phyloP scores from a whole-genome alignment of 1,284 basidiomycete species.

The Ustilago curta region DNA sequence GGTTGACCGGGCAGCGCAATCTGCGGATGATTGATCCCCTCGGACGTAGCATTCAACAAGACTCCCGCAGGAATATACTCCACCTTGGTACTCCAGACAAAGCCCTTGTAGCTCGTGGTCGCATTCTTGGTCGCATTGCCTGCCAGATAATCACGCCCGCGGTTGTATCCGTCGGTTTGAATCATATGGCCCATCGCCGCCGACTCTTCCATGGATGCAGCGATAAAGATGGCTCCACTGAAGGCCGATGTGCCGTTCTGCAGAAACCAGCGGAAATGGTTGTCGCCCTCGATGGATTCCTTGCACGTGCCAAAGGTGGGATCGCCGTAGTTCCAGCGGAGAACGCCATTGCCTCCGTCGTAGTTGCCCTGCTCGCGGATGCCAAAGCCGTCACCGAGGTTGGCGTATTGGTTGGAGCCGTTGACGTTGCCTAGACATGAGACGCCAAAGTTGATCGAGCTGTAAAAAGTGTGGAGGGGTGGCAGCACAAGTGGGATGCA shows the following conservation, averaged over 20 bases:
- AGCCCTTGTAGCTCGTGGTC: slow-evolving; percentile 45
- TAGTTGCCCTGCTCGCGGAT: slow-evolving; percentile 56
- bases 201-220: slow-evolving; percentile 69
- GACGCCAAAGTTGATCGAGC: slow-evolving; percentile 66
- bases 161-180: slow-evolving; percentile 59
- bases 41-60: slow-evolving; percentile 65
- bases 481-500: background rate
- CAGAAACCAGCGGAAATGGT: slow-evolving; percentile 90
- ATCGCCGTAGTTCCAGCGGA: slow-evolving; percentile 63
- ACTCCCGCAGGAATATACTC: slow-evolving; percentile 61
- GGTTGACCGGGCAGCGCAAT: slow-evolving; percentile 76
- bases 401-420: slow-evolving; percentile 56
- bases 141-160: slow-evolving; percentile 78
- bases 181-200: slow-evolving; percentile 54
- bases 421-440: slow-evolving; percentile 67
- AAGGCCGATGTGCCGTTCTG: slow-evolving; percentile 78
- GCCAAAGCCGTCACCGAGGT: slow-evolving; percentile 59
- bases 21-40: slow-evolving; percentile 77
- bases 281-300: slow-evolving; percentile 87
- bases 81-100: slow-evolving; percentile 57
- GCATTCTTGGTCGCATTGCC: slow-evolving; percentile 63
- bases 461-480: slow-evolving; percentile 4
- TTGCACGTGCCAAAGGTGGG: slow-evolving; percentile 56
- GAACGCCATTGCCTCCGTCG: slow-evolving; percentile 57
- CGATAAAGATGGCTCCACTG: slow-evolving; percentile 86